Evolutionary conservation across 2,329 filamentous ascomycete genomes (phyloP).

Genomic region (Dactylonectria estremocensis): DNA sequence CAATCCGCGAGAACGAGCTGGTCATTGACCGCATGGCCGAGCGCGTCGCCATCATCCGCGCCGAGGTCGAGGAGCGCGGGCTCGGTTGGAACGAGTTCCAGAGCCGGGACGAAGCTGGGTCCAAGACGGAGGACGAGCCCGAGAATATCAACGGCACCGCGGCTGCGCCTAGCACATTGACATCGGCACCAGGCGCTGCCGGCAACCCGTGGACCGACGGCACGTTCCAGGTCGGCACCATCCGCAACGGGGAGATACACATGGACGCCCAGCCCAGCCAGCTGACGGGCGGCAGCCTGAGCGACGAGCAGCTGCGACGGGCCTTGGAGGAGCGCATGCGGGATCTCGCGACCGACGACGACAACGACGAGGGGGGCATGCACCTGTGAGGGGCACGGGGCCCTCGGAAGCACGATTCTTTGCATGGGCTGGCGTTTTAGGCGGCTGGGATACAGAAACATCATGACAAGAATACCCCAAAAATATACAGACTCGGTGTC

Average conservation of each 20-base stretch:
- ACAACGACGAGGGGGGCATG: slow-evolving; percentile 69
- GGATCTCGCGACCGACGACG: slow-evolving; percentile 59
- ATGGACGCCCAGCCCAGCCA: slow-evolving; percentile 55
- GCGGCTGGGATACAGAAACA: slow-evolving; percentile 31
- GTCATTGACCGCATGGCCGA: slow-evolving; percentile 79
- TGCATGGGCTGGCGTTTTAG: slow-evolving; percentile 46
- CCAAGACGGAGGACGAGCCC: slow-evolving; percentile 46
- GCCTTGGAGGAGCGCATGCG: slow-evolving; percentile 70
- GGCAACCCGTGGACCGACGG: slow-evolving; percentile 72
- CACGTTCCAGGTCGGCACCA: slow-evolving; percentile 73
- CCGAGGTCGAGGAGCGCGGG: slow-evolving; percentile 74
- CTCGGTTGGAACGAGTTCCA: slow-evolving; percentile 71
- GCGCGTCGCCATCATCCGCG: slow-evolving; percentile 74
- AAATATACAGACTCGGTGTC: slow-evolving; percentile 16
- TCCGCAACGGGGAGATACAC: slow-evolving; percentile 66
- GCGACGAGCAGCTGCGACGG: slow-evolving; percentile 72
- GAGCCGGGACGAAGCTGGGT: slow-evolving; percentile 61
- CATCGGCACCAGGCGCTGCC: slow-evolving; percentile 36
- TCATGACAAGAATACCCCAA: slow-evolving; percentile 44
- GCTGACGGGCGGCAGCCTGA: slow-evolving; percentile 63
- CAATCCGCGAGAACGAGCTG: slow-evolving; percentile 78
- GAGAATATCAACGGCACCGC: slow-evolving; percentile 23
- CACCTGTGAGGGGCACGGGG: slow-evolving; percentile 64
- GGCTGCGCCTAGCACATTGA: slow-evolving; percentile 14
- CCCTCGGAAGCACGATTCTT: slow-evolving; percentile 14